Conservation (phyloP, 441 rosid genomes). For the Populus hybrid region DNA sequence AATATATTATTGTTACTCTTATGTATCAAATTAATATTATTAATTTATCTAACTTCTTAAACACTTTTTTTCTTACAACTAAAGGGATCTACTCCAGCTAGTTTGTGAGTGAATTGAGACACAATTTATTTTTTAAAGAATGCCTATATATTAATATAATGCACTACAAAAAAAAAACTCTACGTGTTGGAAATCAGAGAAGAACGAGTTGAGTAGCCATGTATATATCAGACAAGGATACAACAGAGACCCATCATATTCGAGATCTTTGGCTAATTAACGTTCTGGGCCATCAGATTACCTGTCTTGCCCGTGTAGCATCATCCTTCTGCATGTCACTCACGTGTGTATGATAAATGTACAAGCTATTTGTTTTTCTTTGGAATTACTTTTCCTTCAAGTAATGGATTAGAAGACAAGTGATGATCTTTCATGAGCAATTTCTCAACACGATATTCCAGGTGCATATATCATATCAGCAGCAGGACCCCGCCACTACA, state of each 20-base stretch:
- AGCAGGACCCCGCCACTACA: not conserved
- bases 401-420: not conserved
- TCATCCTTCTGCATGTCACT: conserved; percentile 20
- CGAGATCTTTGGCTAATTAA: conserved; percentile 1
- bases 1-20: not conserved
- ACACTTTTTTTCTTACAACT: not conserved
- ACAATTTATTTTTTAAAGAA: not conserved
- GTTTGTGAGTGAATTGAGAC: not conserved
- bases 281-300: not conserved
- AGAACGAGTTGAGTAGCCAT: not conserved
- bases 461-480: not conserved
- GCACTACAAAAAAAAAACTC: not conserved
- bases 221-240: not conserved
- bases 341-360: conserved; percentile 38
- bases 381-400: not conserved
- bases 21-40: not conserved
- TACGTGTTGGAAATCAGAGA: not conserved
- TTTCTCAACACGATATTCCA: not conserved
- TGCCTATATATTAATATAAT: not conserved
- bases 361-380: not conserved
- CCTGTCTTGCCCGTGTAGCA: not conserved
- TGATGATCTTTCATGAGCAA: not conserved
- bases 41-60: not conserved
- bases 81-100: not conserved
- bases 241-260: conserved; percentile 12